Conservation (phyloP, 352 stramenopile species). For the Phytophthora fragariae region DNA sequence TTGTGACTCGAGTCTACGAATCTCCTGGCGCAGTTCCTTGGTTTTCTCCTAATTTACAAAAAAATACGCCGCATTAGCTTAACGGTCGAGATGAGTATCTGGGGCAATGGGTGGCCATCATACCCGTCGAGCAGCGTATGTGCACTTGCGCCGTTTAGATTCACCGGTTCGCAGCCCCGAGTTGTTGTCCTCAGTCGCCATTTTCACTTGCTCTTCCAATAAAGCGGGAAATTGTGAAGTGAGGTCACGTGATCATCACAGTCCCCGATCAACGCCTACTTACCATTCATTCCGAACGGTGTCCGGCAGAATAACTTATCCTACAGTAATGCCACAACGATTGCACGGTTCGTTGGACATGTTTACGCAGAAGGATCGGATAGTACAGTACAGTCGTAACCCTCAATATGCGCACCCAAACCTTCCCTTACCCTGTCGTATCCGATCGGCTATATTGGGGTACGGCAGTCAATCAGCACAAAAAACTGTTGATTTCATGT, state of each 20-base stretch:
- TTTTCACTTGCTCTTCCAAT: not conserved
- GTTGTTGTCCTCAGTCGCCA: not conserved
- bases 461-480: no score
- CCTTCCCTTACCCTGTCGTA: no score
- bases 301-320: no score
- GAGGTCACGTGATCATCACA: not conserved
- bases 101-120: not conserved
- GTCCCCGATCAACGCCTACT: no score
- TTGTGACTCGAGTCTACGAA: constrained; percentile 17
- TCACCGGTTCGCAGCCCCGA: not conserved
- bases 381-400: not conserved
- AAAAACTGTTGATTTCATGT: no score
- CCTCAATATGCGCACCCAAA: no score
- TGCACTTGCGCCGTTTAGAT: constrained; percentile 19
- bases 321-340: not conserved
- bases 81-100: not conserved
- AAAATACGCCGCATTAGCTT: not conserved
- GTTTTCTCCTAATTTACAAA: constrained; percentile 15
- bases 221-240: not conserved
- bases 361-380: constrained; percentile 13
- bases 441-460: no score
- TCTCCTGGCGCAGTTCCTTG: constrained; percentile 10
- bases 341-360: constrained; percentile 1
- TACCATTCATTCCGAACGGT: no score
- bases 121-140: constrained; percentile 24